Evolutionary conservation across 1,284 basidiomycete genomes (phyloP).

Genomic region (Porogramme epimiltina): DNA sequence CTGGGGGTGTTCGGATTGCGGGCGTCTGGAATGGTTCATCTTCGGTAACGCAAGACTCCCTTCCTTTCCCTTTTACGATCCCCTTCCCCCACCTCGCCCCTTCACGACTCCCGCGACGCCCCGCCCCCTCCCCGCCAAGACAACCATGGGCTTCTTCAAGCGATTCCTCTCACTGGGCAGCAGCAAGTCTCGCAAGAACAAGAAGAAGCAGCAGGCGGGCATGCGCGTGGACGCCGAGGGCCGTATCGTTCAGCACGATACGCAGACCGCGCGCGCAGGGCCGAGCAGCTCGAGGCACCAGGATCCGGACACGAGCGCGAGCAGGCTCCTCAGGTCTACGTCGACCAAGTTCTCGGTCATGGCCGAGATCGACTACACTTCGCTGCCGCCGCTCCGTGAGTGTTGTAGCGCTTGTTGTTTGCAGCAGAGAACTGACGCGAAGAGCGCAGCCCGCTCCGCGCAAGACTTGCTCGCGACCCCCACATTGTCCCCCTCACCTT

Average conservation of each 20-base stretch:
- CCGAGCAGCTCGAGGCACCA: slow-evolving; percentile 33
- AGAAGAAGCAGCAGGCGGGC: slow-evolving; percentile 26
- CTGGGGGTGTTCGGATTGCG: no score
- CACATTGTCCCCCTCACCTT: slow-evolving; percentile 37
- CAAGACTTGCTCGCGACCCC: slow-evolving; percentile 54
- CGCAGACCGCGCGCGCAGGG: neutral
- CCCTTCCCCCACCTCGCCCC: no score
- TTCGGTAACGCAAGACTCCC: no score
- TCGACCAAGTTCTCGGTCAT: slow-evolving; percentile 64
- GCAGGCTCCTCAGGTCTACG: slow-evolving; percentile 68
- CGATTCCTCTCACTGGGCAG: slow-evolving; percentile 70
- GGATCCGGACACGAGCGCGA: slow-evolving; percentile 57
- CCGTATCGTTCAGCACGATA: slow-evolving; percentile 14
- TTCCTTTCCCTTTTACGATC: no score
- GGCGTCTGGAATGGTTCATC: no score
- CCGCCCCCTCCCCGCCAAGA: neutral
- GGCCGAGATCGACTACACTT: slow-evolving; percentile 53
- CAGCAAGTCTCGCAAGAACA: slow-evolving; percentile 58
- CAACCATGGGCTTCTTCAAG: slow-evolving; percentile 67
- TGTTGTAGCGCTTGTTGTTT: slow-evolving; percentile 10
- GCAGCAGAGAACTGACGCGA: no score
- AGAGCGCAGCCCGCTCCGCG: slow-evolving; percentile 61
- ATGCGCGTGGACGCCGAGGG: slow-evolving; percentile 27
- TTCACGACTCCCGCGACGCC: neutral
- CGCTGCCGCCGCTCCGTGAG: slow-evolving; percentile 71